Evolutionary conservation across 345 rosid genomes (phyloP), one percentile per base, ranked within the genome.

Genomic region (Rubroshorea leprosula): DNA sequence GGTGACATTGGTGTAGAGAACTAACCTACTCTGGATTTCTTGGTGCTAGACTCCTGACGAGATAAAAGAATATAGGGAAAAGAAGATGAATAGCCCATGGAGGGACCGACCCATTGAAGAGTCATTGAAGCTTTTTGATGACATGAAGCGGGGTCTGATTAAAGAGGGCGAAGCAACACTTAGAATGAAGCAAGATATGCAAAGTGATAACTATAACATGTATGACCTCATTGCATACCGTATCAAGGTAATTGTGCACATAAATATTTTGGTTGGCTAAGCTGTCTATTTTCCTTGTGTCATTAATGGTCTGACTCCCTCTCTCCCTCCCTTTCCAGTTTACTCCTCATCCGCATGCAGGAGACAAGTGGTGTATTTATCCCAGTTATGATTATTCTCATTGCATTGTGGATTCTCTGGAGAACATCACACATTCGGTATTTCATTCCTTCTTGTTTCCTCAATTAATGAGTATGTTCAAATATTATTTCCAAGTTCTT

Each of bases 171-270:
- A 90, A 69, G 97, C 99, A 25, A 90, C 99, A 44, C 80, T 90
- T 23, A 77, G 95, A 72, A 90, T 94, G 99, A 94, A 87, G 78
- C 99, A 93, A 61, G 99, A 93, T 60, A 93, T 93, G 99, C 97
- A 87, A 82, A 89, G 83, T 78, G 92, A 93, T 62, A 89, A 89
- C 65, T 78, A 19, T 57, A 89, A 93, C 73, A 93, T 90, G 99
- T 87, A 82, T 69, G 97, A 93, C 68, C 96, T 90, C 45, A 83
- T 93, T 65, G 99, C 99, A 20, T 94, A 94, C 76, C 87, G 99
- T 57, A 90, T 94, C 73, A 90, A 87, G 97, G 96, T 70, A 82
- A 74, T 87, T 78, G 46, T 52, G 44, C 58, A 12, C 24, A n/a
- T 49, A 19, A 3, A 13, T 45, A 52, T 64, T 29, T 66, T 31